Percentiles rank a stretch among this genome's conserved stretches.
Evolutionary conservation across 2,329 filamentous ascomycete species (phyloP).

Genomic region (Stagonosporopsis tanaceti): DNA sequence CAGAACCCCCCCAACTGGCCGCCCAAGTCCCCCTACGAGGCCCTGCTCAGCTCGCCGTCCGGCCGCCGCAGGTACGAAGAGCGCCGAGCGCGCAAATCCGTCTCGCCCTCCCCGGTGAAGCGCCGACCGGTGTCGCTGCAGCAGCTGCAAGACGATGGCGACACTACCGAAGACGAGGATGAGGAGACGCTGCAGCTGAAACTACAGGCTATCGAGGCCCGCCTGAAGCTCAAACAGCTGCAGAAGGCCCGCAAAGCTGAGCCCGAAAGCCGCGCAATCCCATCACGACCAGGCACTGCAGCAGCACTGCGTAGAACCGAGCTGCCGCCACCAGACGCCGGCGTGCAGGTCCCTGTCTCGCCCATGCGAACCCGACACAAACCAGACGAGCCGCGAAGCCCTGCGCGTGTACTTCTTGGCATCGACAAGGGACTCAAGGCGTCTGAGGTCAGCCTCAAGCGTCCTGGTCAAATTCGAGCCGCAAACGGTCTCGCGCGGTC

Average conservation of each 20-base stretch:
- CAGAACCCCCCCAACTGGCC: constrained; percentile 62
- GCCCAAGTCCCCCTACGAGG: constrained; percentile 68
- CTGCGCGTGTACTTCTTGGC: constrained; percentile 79
- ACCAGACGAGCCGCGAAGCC: constrained; percentile 70
- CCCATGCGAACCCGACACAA: constrained; percentile 62
- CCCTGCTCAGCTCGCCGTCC: constrained; percentile 73
- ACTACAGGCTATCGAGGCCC: constrained; percentile 86
- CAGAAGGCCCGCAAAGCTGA: constrained; percentile 63
- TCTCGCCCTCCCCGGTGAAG: constrained; percentile 66
- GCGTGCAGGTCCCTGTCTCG: constrained; percentile 80
- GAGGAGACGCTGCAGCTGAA: constrained; percentile 90
- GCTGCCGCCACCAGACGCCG: constrained; percentile 33
- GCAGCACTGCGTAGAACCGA: constrained; percentile 32
- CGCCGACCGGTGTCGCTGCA: constrained; percentile 40
- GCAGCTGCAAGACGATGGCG: constrained; percentile 48
- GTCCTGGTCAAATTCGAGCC: constrained; percentile 60
- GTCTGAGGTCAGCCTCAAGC: constrained; percentile 82
- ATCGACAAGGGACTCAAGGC: constrained; percentile 88
- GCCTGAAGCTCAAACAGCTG: constrained; percentile 84
- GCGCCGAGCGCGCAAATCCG: constrained; percentile 65
- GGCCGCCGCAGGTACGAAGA: constrained; percentile 79
- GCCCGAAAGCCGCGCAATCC: constrained; percentile 30
- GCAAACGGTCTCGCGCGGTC: constrained; percentile 30
- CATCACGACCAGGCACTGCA: constrained; percentile 40
- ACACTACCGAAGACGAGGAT: constrained; percentile 80